Conservation (phyloP, 2,329 filamentous ascomycete genomes). For the Exophiala sp. region DNA sequence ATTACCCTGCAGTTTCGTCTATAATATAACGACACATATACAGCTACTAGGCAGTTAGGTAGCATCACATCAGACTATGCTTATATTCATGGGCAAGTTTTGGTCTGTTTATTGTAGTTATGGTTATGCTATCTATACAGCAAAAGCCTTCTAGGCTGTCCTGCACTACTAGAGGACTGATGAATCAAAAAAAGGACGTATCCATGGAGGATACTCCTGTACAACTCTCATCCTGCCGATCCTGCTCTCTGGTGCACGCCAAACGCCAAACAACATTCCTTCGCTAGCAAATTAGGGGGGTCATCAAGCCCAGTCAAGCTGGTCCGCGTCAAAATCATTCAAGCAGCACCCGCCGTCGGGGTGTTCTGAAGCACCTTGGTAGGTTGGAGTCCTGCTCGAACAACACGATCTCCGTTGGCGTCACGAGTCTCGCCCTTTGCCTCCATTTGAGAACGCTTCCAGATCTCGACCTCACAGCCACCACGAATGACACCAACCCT, state of each 20-base stretch:
- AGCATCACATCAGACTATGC: too few relatives aligned
- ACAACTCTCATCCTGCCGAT: neutral
- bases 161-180: neutral
- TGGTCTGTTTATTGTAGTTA: too few relatives aligned
- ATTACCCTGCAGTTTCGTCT: too few relatives aligned
- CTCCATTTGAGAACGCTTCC: slow-evolving; percentile 71
- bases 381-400: slow-evolving; percentile 77
- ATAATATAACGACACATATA: too few relatives aligned
- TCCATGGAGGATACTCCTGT: slow-evolving; percentile 1
- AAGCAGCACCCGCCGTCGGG: slow-evolving; percentile 78
- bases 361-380: slow-evolving; percentile 77
- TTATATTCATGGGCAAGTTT: too few relatives aligned
- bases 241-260: neutral
- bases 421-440: slow-evolving; percentile 78
- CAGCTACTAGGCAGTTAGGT: too few relatives aligned
- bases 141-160: neutral
- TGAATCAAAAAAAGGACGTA: neutral
- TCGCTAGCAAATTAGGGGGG: slow-evolving; percentile 7
- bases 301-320: neutral
- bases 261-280: slow-evolving; percentile 16
- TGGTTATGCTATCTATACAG: too few relatives aligned
- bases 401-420: slow-evolving; percentile 70
- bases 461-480: slow-evolving; percentile 85
- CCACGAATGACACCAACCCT: slow-evolving; percentile 79
- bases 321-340: slow-evolving; percentile 7